Conservation (phyloP, 345 rosid species). For the Barbarea vulgaris region DNA sequence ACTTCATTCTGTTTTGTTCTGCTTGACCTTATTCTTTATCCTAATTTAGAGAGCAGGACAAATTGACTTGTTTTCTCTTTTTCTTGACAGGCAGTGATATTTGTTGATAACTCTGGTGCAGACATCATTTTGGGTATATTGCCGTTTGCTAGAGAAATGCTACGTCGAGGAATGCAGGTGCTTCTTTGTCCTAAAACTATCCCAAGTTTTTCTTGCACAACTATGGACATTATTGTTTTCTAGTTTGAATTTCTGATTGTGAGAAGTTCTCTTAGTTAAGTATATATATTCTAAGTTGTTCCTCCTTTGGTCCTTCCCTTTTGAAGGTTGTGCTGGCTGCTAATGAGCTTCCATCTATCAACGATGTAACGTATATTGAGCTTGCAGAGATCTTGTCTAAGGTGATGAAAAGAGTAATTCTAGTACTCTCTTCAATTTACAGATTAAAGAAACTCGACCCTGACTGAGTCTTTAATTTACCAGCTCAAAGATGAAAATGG, state of each 20-base stretch:
- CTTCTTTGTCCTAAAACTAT: background rate
- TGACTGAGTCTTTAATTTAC: conserved; percentile 38
- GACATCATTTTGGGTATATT: conserved; percentile 93
- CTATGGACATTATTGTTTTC: background rate
- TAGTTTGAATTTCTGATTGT: conserved; percentile 1
- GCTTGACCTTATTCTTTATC: background rate
- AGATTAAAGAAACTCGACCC: conserved; percentile 15
- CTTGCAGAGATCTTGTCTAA: conserved; percentile 78
- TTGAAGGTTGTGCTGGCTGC: conserved; percentile 95
- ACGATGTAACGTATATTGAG: conserved; percentile 89
- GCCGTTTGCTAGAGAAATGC: conserved; percentile 92
- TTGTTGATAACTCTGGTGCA: conserved; percentile 98
- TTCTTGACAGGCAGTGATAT: conserved; percentile 75
- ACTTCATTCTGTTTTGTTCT: conserved; percentile 8
- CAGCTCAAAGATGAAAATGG: conserved; percentile 94
- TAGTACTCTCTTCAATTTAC: background rate
- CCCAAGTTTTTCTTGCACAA: background rate
- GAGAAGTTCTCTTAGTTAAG: background rate
- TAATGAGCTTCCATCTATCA: conserved; percentile 96
- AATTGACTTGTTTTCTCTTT: conserved; percentile 19
- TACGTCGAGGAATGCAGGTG: conserved; percentile 88
- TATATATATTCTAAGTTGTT: background rate
- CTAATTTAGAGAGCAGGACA: background rate
- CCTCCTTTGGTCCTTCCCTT: background rate
- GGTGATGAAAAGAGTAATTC: conserved; percentile 47